Base-by-base conservation (phyloP, 768 basidiomycete genomes). In the Tulasnella sp. region DNA sequence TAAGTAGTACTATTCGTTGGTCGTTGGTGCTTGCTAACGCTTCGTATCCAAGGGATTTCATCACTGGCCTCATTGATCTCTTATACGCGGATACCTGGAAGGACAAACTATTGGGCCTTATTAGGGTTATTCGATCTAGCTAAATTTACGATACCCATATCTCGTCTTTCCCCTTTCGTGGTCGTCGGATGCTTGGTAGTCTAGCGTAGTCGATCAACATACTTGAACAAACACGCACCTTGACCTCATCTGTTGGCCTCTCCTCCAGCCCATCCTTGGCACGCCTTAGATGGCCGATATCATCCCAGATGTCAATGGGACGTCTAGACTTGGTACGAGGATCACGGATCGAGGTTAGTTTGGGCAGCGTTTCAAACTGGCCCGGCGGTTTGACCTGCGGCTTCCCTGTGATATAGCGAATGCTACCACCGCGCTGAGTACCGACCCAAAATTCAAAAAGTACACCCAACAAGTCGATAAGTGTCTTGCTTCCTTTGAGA, bases 361-460 rank as follows among this genome's bases (percentile, higher is more conserved):
- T 11, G 23, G 45, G 2, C 14, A 21, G 43, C 14, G 23, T 12
- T 9, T 37, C 36, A n/a, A 37, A 37, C n/a, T n/a, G n/a, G n/a
- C 45, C 25, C 45, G 32, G 45, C 45, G n/a, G 45, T 23, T 15
- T 46, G 32, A 46, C 45, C 25, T 46, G 45, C 32, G 25, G n/a
- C 23, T 29, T 25, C 27, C 6, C 32, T 31, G 45, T 17, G 9
- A 21, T n/a, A 3, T 39, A 53, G 51, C 36, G 19, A 53, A 53
- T 31, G 54, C 54, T 25, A 27, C 54, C 6, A 43, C 40, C 34
- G 40, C 54, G 21, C 54, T 57, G 5, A 57, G 54, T 31, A 42
- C 40, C 42, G 93, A 98, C 73, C 86, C 89, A 12, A 93, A 92
- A 68, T 96, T 82, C 73, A 90, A 87, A 74, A 96, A 96, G 71